phyloP scores from a whole-genome alignment of 2,329 filamentous ascomycete genomes.

The Colletotrichum limetticola region DNA sequence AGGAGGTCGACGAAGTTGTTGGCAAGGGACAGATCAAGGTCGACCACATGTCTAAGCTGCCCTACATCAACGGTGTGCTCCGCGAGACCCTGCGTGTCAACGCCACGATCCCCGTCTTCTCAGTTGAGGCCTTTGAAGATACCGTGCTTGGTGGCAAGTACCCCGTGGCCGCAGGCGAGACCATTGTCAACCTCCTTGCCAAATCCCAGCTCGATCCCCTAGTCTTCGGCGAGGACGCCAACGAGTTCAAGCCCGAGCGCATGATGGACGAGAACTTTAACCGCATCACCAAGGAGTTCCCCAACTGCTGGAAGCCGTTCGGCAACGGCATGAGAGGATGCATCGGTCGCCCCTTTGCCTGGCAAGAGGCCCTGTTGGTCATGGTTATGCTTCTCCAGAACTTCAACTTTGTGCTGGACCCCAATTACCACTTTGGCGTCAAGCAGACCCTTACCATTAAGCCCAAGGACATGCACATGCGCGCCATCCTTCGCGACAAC shows the following conservation, averaged over 20 bases:
- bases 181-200: conserved; percentile 56
- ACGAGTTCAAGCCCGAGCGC: conserved; percentile 68
- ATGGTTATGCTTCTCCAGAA: conserved; percentile 71
- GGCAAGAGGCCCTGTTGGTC: conserved; percentile 61
- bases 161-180: conserved; percentile 54
- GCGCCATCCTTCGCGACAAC: conserved; percentile 61
- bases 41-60: conserved; percentile 69
- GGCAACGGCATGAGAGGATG: conserved; percentile 63
- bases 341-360: conserved; percentile 64
- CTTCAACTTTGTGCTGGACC: conserved; percentile 72
- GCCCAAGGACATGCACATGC: conserved; percentile 69
- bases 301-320: conserved; percentile 61
- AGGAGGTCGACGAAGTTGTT: conserved; percentile 75
- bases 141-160: conserved; percentile 65
- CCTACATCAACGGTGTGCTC: conserved; percentile 72
- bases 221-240: conserved; percentile 67
- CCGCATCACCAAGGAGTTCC: conserved; percentile 45
- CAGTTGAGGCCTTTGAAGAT: conserved; percentile 48
- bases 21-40: conserved; percentile 66
- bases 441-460: conserved; percentile 69
- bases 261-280: conserved; percentile 66
- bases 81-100: conserved; percentile 60
- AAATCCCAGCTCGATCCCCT: conserved; percentile 65
- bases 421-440: conserved; percentile 62
- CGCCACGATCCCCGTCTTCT: conserved; percentile 42